Conservation (phyloP, 306 rosid species). For the Prunus campanulata region DNA sequence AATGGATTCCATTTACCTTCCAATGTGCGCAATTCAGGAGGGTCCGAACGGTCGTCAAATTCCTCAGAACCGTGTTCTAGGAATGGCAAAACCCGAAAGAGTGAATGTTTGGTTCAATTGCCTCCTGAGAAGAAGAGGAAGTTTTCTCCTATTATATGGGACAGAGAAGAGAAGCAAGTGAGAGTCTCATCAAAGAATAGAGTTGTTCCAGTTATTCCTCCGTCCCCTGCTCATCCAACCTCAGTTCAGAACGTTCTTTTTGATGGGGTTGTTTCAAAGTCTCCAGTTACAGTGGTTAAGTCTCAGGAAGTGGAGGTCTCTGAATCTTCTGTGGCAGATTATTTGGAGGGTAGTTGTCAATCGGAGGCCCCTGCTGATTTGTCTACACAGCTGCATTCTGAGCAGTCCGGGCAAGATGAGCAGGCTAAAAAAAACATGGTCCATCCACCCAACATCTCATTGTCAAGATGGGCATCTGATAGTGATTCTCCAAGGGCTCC, state of each 20-base stretch:
- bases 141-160: slow-evolving; percentile 62
- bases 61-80: not conserved
- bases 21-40: slow-evolving; percentile 21
- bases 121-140: slow-evolving; percentile 64
- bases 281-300: not conserved
- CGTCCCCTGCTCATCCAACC: slow-evolving; percentile 8
- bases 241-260: not conserved
- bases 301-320: slow-evolving; percentile 13
- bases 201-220: slow-evolving; percentile 17
- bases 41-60: slow-evolving; percentile 25
- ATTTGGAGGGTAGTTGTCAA: slow-evolving; percentile 1
- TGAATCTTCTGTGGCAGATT: slow-evolving; percentile 12
- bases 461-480: slow-evolving; percentile 78
- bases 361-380: slow-evolving; percentile 15
- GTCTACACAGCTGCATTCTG: slow-evolving; percentile 11
- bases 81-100: slow-evolving; percentile 15
- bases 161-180: slow-evolving; percentile 42
- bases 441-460: slow-evolving; percentile 38
- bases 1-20: slow-evolving; percentile 21
- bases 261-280: not conserved
- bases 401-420: not conserved
- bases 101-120: slow-evolving; percentile 15
- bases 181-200: slow-evolving; percentile 29
- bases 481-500: slow-evolving; percentile 51
- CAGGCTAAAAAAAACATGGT: slow-evolving; percentile 20